phyloP scores from a whole-genome alignment of 805 yeast genomes.

The Saccharomyces paradoxus region DNA sequence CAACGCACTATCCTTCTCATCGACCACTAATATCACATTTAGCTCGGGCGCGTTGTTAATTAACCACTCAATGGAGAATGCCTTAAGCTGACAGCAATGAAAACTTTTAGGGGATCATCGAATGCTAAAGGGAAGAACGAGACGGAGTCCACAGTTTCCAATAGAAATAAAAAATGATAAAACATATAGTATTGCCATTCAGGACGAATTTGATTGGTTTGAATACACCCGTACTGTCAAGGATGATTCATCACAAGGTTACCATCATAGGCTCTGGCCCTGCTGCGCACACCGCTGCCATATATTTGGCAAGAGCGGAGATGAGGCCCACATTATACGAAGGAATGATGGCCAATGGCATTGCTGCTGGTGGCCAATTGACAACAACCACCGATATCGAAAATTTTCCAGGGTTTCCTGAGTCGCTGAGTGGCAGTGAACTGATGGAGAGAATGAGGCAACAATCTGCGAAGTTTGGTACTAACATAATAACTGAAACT shows the following conservation, averaged over 20 bases:
- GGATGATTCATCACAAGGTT: conserved; percentile 78
- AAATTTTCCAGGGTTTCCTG: conserved; percentile 98
- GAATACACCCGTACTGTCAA: conserved; percentile 11
- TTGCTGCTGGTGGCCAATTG: conserved; percentile 98
- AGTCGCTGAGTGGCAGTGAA: conserved; percentile 76
- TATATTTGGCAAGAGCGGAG: conserved; percentile 94
- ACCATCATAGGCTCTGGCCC: conserved; percentile 96
- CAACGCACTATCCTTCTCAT: background rate
- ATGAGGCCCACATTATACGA: conserved; percentile 88
- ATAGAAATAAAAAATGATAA: background rate
- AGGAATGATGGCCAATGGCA: conserved; percentile 92
- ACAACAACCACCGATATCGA: conserved; percentile 98
- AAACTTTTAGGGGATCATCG: background rate
- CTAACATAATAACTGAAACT: conserved; percentile 92
- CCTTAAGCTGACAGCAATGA: background rate
- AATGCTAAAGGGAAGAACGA: background rate
- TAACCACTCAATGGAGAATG: background rate
- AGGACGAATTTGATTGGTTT: background rate
- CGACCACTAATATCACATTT: background rate
- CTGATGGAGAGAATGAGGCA: conserved; percentile 92
- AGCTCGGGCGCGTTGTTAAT: background rate
- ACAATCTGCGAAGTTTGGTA: conserved; percentile 83
- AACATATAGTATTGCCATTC: background rate
- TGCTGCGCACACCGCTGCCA: conserved; percentile 98
- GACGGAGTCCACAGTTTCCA: background rate